phyloP scores from a whole-genome alignment of 78 protist species.

The Dictyostelium discoideum region dicty_2.7 NC_007090.3:3218001-3218500 shows the following conservation, averaged over 20 bases:
- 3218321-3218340: neutral
- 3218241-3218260: neutral
- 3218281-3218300: slow-evolving; percentile 9
- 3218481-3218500: slow-evolving; percentile 50
- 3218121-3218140: neutral
- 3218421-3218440: slow-evolving; percentile 31
- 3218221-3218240: neutral
- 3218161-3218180: neutral
- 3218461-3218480: slow-evolving; percentile 54
- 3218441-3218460: slow-evolving; percentile 67
- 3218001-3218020: slow-evolving; percentile 58
- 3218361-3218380: slow-evolving; percentile 62
- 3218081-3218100: slow-evolving; percentile 75
- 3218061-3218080: slow-evolving; percentile 45
- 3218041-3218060: slow-evolving; percentile 44
- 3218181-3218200: slow-evolving; percentile 13
- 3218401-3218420: slow-evolving; percentile 56
- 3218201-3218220: neutral
- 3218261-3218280: neutral
- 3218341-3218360: slow-evolving; percentile 22
- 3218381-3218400: slow-evolving; percentile 67
- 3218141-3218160: neutral
- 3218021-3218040: slow-evolving; percentile 65
- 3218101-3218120: slow-evolving; percentile 44
- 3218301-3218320: slow-evolving; percentile 6